Percentiles rank a stretch among this genome's conserved stretches.
Evolutionary conservation across 2,329 filamentous ascomycete genomes (phyloP).

Genomic region (Phaeosphaeria sp.): DNA sequence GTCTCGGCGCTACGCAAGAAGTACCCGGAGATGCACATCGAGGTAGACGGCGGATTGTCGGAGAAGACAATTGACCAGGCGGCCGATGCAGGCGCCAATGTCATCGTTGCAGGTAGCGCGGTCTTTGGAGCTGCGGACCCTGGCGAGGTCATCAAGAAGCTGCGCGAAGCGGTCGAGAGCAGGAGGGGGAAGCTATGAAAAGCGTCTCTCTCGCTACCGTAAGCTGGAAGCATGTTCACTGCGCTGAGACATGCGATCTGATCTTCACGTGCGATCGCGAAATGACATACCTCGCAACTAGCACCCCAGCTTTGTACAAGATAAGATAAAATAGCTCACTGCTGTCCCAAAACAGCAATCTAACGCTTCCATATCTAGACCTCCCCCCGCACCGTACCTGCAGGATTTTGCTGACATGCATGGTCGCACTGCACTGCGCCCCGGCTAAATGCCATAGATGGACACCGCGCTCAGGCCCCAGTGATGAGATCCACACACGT

Average conservation of each 20-base stretch:
- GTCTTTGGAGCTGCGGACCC: constrained; percentile 94
- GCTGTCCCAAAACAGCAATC: background rate
- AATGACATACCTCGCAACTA: no score
- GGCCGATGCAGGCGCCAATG: constrained; percentile 93
- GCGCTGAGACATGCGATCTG: background rate
- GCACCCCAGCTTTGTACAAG: background rate
- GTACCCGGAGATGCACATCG: constrained; percentile 94
- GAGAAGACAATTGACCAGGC: constrained; percentile 91
- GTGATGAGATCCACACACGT: background rate
- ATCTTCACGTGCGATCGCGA: background rate
- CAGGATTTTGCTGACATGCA: constrained; percentile 14
- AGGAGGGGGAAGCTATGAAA: constrained; percentile 49
- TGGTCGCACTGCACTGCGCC: constrained; percentile 8
- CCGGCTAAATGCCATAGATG: constrained; percentile 4
- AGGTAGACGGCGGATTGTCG: constrained; percentile 92
- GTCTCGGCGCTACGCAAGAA: constrained; percentile 80
- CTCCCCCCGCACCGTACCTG: background rate
- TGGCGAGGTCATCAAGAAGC: constrained; percentile 79
- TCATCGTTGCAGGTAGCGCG: constrained; percentile 95
- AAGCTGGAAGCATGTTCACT: background rate
- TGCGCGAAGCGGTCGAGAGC: constrained; percentile 80
- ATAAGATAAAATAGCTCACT: constrained; percentile 1
- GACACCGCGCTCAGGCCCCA: background rate
- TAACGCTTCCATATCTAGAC: background rate
- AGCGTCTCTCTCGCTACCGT: no score